phyloP scores from a whole-genome alignment of 345 rosid species.

The Eucalyptus erythrocorys region DNA sequence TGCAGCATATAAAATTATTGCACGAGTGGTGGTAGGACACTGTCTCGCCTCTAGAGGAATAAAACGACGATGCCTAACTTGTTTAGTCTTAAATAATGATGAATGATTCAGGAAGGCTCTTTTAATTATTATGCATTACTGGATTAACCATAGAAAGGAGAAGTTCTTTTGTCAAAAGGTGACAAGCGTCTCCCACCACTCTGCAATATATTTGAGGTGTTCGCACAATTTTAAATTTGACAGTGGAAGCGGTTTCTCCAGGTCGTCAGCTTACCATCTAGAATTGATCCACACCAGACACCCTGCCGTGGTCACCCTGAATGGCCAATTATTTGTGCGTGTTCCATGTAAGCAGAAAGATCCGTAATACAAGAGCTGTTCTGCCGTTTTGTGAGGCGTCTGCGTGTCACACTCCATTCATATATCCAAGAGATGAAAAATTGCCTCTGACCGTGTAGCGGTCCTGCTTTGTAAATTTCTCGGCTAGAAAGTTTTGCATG shows the following conservation, averaged over 20 bases:
- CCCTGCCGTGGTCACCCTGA: slow-evolving; percentile 53
- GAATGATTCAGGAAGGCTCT: not conserved
- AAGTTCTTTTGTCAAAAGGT: not conserved
- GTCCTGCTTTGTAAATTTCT: not conserved
- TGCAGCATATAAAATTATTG: not conserved
- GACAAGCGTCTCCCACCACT: not conserved
- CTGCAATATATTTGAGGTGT: not conserved
- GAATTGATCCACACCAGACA: slow-evolving; percentile 54
- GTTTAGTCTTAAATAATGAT: not conserved
- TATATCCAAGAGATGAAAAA: not conserved
- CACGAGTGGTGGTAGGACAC: not conserved
- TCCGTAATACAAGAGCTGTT: not conserved
- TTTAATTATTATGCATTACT: not conserved
- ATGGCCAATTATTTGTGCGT: slow-evolving; percentile 51
- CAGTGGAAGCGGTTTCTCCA: not conserved
- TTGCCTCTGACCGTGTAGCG: not conserved
- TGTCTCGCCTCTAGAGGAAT: not conserved
- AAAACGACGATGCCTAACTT: not conserved
- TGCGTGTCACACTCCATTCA: not conserved
- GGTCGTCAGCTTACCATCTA: slow-evolving; percentile 46
- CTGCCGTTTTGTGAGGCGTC: not conserved
- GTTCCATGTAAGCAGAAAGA: slow-evolving; percentile 37
- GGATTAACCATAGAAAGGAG: not conserved
- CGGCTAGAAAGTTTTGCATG: not conserved
- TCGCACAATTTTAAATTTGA: not conserved